These are phyloP conservation scores for Tylopilus intermedius DNA, from an alignment of 768 basidiomycete genomes.

Conservation along the genomic window DNA sequence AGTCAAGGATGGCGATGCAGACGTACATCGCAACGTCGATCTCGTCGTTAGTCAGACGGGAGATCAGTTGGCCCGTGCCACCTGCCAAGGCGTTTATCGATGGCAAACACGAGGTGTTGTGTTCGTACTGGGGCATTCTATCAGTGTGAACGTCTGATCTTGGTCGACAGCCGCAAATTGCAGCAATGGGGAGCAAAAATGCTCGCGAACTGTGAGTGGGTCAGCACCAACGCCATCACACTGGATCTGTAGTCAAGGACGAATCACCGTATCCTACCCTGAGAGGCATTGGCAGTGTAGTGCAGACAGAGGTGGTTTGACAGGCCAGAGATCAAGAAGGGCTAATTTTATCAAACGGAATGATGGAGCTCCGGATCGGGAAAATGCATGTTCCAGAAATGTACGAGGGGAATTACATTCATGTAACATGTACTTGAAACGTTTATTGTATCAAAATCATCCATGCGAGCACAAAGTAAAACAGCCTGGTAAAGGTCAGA, in stretches of 20 bases:
- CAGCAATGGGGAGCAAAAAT: slow-evolving; percentile 89
- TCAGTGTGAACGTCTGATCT: slow-evolving; percentile 69
- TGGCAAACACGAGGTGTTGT: slow-evolving; percentile 3
- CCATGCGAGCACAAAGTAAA: slow-evolving; percentile 94
- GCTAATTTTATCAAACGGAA: slow-evolving; percentile 1
- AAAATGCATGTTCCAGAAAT: background rate
- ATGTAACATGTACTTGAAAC: slow-evolving; percentile 2
- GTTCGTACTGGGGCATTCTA: slow-evolving; percentile 80
- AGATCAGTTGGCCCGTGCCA: slow-evolving; percentile 82
- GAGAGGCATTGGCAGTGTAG: slow-evolving; percentile 21
- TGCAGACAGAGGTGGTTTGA: background rate
- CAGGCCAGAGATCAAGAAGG: background rate
- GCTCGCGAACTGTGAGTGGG: slow-evolving; percentile 61
- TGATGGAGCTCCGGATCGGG: background rate
- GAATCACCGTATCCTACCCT: slow-evolving; percentile 31
- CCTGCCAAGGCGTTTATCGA: slow-evolving; percentile 39
- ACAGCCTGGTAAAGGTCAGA: slow-evolving; percentile 49
- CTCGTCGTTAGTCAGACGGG: slow-evolving; percentile 65
- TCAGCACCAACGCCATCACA: slow-evolving; percentile 4
- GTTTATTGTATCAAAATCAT: slow-evolving; percentile 87
- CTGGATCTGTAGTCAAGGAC: background rate
- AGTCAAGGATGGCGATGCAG: background rate
- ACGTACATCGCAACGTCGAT: slow-evolving; percentile 80
- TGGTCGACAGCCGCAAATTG: slow-evolving; percentile 72
- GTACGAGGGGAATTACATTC: slow-evolving; percentile 13